Base-by-base conservation (phyloP, 2,329 filamentous ascomycete genomes). In the Chaetoscypha palmicola region DNA sequence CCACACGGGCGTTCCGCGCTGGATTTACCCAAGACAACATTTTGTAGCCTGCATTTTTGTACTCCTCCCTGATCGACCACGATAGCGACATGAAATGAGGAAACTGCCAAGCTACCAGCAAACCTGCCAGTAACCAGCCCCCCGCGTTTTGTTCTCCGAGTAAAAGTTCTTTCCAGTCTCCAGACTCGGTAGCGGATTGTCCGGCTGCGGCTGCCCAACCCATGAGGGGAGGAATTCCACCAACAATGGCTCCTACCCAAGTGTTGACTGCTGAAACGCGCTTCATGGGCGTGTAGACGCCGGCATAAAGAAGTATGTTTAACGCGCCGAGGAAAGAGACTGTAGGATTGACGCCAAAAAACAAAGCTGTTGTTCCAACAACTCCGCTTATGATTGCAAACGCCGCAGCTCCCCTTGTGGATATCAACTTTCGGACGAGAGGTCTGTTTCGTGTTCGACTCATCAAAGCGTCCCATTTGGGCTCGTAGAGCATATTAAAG, bases 401-500 rank as follows among this genome's bases (percentile, higher is more conserved):
- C 12, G 84, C 53, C 2, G 86, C 67, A 3, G 92, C 92, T 14
- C 76, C 78, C 21, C 80, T 76, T 3, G 73, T 73, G 26, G 79
- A 81, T 31, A 98, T 71, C 1, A 98, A 76, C 5, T 80, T 79
- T 37, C 92, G 78, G 3, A 96, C 92, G 1, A 98, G 72, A 0
- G 92, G 92, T 3, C 92, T 71, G 56, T 96, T 96, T 21, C 87
- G 77, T 2, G 92, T 98, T n/a, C 92, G 80, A 26, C 77, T 81
- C 92, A 98, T 98, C 58, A 85, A 80, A 35, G 89, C 87, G 64
- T 98, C 92, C 60, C 90, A 90, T 47, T 81, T 74, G 8, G 82
- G 86, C 66, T 98, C 92, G 66, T 96, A 89, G 46, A 96, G 79
- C 92, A 98, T 98, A 66, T 98, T 98, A 53, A 97, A 73, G 1